Percentiles rank a stretch among this genome's conserved stretches.
phyloP scores from a whole-genome alignment of 2,329 filamentous ascomycete genomes.

The Monosporascus sp. region DNA sequence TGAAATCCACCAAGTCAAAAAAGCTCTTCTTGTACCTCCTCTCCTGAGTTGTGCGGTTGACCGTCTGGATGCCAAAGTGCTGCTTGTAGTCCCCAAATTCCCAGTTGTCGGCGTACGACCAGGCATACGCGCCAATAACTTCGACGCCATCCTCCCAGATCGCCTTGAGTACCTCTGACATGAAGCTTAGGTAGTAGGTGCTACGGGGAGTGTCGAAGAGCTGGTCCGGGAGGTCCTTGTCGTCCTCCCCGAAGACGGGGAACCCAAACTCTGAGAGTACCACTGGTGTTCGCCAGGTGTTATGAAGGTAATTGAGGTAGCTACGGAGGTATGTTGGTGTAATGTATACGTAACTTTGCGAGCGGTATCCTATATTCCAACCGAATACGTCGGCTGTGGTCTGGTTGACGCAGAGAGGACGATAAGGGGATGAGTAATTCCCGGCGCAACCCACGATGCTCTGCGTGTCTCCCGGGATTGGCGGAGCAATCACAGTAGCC shows the following conservation, averaged over 20 bases:
- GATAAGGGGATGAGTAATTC: conserved; percentile 39
- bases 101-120: conserved; percentile 50
- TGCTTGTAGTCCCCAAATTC: conserved; percentile 47
- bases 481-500: conserved; percentile 24
- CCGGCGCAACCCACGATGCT: conserved; percentile 44
- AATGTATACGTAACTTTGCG: conserved; percentile 52
- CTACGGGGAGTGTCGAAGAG: conserved; percentile 49
- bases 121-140: conserved; percentile 49
- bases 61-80: conserved; percentile 53
- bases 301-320: conserved; percentile 54
- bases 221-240: conserved; percentile 42
- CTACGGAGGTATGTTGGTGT: conserved; percentile 53
- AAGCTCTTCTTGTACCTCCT: conserved; percentile 53
- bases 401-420: conserved; percentile 49
- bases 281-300: conserved; percentile 48
- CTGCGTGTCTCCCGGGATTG: conserved; percentile 41
- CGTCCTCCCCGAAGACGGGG: conserved; percentile 44
- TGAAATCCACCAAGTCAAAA: conserved; percentile 52
- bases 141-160: conserved; percentile 53
- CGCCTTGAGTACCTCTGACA: conserved; percentile 50
- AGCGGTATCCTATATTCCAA: conserved; percentile 56
- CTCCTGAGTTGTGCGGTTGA: conserved; percentile 48
- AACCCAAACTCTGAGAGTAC: conserved; percentile 54
- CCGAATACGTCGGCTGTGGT: conserved; percentile 42
- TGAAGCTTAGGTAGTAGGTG: conserved; percentile 49